Base-by-base conservation (phyloP, 2,329 filamentous ascomycete genomes). In the Diaporthe australafricana region DNA sequence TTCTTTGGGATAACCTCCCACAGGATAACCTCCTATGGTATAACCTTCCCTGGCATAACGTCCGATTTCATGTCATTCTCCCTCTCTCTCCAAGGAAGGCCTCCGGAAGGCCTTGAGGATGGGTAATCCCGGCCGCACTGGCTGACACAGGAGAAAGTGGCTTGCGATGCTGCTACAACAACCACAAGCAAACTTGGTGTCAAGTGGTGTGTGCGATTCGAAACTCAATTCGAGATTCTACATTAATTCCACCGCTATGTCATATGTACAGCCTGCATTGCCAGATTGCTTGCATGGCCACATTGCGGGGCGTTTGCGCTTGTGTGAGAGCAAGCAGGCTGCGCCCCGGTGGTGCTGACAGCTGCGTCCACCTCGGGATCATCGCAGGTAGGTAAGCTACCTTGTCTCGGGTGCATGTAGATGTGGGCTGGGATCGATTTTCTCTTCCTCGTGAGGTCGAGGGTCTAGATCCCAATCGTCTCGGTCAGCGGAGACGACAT, bases 321-420 rank as follows among this genome's bases (percentile, higher is more conserved):
- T 65, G 60, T 20, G n/a, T n/a, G n/a, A n/a, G 14, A 35, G 42
- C 60, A 65, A 38, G 30, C 60, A 65, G 60, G 42, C 60, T 65
- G 60, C 42, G 60, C 60, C 60, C 35, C 57, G 11, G 57, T 42
- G 11, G 32, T 11, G 1, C 14, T 20, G 20, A 32, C 4, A 16
- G 40, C 25, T 42, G 17, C 8, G 42, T 7, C 56, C 17, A 20
- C 17, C 56, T 45, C 40, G 53, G 53, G 56, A 62, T 9, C 1
- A 7, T 32, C 4, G 3, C 60, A 48, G 27, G 30, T 48, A 50
- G 7, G n/a, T n/a, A n/a, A n/a, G n/a, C n/a, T n/a, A n/a, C 22
- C 25, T 63, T 63, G 60, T 35, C n/a, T 47, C 14, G 38, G 38
- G 8, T 40, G 38, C 11, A 40, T 40, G 38, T 16, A 40, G 38